Conservation (phyloP, 2,329 filamentous ascomycete genomes). For the Colletotrichum neosansevieriae region DNA sequence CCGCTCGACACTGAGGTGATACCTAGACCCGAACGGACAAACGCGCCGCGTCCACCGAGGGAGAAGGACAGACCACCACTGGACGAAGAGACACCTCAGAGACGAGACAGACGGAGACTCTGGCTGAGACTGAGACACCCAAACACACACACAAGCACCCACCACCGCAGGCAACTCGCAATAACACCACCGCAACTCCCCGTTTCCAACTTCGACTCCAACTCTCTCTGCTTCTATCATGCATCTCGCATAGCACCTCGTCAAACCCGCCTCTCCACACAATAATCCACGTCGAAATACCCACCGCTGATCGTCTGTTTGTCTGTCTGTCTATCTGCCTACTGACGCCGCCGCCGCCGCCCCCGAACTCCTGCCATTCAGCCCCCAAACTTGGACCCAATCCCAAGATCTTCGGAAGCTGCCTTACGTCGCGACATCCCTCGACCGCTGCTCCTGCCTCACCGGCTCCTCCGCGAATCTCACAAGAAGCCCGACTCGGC, state of each 20-base stretch:
- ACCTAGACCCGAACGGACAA: slow-evolving; percentile 16
- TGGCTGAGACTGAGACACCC: slow-evolving; percentile 39
- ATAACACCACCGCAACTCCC: background rate
- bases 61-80: background rate
- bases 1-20: background rate
- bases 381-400: slow-evolving; percentile 1
- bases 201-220: background rate
- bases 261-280: slow-evolving; percentile 12
- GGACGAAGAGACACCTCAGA: slow-evolving; percentile 5
- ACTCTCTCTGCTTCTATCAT: slow-evolving; percentile 25
- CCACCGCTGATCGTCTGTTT: background rate
- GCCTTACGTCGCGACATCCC: slow-evolving; percentile 7
- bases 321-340: slow-evolving; percentile 7
- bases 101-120: slow-evolving; percentile 29
- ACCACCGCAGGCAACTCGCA: slow-evolving; percentile 11
- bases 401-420: background rate
- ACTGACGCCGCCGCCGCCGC: slow-evolving; percentile 16
- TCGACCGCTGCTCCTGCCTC: background rate
- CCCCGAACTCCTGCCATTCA: slow-evolving; percentile 2
- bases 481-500: slow-evolving; percentile 9
- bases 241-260: slow-evolving; percentile 37
- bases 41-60: slow-evolving; percentile 10
- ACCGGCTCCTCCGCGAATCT: background rate
- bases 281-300: slow-evolving; percentile 9
- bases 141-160: slow-evolving; percentile 22